A percentile compares a stretch with the other conserved stretches of the same genome.
These are phyloP conservation scores for Rosa rugosa DNA, from an alignment of 306 rosid genomes.

Conservation along the genomic window DNA sequence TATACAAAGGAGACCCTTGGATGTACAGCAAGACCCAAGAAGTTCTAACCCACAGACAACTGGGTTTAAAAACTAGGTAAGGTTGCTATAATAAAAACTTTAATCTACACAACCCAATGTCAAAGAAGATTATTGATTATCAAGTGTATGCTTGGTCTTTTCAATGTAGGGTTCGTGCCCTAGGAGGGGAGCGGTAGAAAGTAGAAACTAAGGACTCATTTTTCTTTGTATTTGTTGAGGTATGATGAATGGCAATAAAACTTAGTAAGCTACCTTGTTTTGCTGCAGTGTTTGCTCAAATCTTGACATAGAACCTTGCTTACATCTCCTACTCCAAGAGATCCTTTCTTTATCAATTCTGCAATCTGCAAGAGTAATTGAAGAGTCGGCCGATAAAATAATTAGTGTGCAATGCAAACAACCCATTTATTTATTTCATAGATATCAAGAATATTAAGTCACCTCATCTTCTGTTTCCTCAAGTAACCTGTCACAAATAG, in stretches of 20 bases:
- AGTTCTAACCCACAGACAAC: neutral
- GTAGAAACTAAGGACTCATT: neutral
- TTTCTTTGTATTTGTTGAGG: neutral
- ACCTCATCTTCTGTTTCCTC: conserved; percentile 96
- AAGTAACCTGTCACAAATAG: conserved; percentile 62
- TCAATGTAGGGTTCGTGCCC: neutral
- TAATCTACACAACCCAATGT: neutral
- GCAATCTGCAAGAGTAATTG: conserved; percentile 55
- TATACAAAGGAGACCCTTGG: neutral
- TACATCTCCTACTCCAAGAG: conserved; percentile 71
- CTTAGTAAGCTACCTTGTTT: conserved; percentile 42
- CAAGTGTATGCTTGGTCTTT: conserved; percentile 8
- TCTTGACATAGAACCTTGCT: conserved; percentile 86
- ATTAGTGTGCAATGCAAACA: conserved; percentile 18
- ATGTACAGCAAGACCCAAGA: neutral
- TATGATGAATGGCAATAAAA: conserved; percentile 23
- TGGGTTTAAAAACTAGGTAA: neutral
- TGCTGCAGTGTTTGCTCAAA: conserved; percentile 85
- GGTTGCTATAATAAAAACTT: neutral
- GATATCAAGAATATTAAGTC: conserved; percentile 24
- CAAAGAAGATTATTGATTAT: neutral
- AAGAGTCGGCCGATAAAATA: conserved; percentile 12
- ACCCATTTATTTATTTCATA: conserved; percentile 3
- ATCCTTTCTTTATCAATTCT: conserved; percentile 78
- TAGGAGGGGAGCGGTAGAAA: neutral